Conservation (phyloP, 768 basidiomycete genomes). For the Inosperma sp. region DNA sequence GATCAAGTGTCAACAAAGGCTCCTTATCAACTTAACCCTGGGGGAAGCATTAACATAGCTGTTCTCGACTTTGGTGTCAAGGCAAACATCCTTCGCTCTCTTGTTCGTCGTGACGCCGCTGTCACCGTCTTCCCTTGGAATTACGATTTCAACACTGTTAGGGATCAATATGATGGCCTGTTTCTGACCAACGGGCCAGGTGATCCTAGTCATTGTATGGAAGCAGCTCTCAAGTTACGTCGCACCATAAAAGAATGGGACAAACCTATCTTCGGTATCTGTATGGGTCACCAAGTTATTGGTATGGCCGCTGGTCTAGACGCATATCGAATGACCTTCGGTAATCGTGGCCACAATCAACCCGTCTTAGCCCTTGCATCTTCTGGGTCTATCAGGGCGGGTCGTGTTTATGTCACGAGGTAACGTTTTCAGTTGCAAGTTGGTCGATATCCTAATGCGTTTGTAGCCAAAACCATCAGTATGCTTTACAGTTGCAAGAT, state of each 20-base stretch:
- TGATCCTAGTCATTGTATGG: conserved; percentile 85
- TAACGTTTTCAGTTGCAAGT: conserved; percentile 25
- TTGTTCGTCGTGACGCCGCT: conserved; percentile 85
- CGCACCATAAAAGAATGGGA: conserved; percentile 84
- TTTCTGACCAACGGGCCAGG: conserved; percentile 98
- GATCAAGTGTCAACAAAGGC: conserved; percentile 85
- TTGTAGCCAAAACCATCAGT: conserved; percentile 91
- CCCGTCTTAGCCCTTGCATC: conserved; percentile 95
- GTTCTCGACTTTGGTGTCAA: conserved; percentile 97
- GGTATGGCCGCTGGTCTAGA: conserved; percentile 96
- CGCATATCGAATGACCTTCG: conserved; percentile 98
- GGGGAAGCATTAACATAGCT: conserved; percentile 86
- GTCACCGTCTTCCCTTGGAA: conserved; percentile 98
- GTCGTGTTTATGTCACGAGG: conserved; percentile 96
- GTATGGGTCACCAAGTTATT: conserved; percentile 98
- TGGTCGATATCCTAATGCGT: conserved; percentile 8
- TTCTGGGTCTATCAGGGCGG: conserved; percentile 89
- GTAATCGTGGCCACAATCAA: conserved; percentile 99
- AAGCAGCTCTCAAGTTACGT: conserved; percentile 75
- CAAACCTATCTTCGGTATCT: conserved; percentile 95
- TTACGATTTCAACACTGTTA: conserved; percentile 88
- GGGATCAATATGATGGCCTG: conserved; percentile 89
- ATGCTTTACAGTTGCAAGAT: conserved; percentile 90
- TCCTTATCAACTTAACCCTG: conserved; percentile 81
- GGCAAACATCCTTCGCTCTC: conserved; percentile 92